Base-by-base conservation (phyloP, 352 stramenopile species). In the Proteromonas lacertae region DNA sequence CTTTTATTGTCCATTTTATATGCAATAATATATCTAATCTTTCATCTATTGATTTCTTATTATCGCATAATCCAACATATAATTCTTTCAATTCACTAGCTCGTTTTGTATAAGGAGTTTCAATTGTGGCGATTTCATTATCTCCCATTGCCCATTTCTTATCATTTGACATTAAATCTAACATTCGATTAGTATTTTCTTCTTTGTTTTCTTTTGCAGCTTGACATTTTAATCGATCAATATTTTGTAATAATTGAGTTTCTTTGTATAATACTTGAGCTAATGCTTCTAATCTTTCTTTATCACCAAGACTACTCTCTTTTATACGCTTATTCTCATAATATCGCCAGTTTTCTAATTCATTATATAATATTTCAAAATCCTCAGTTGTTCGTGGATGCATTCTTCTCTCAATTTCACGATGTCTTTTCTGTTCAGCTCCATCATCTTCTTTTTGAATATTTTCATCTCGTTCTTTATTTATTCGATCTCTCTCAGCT, bases 141-240 rank as follows among this genome's bases (percentile, higher is more conserved):
- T 88, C 63, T 43, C 63, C 66, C 60, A 79, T 68, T 39, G 87
- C 63, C 74, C 74, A 90, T 31, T 73, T 53, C 47, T 87, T 86
- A 5, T 71, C 66, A 0, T 56, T 44, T 16, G 62, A 59, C 63
- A 90, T 76, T 40, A 70, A 69, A 33, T 74, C 45, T 16, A 90
- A 45, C 59, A 81, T 80, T 0, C 56, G 56, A 41, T 72, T 51
- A 32, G 81, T 64, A n/a, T 66, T 67, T 46, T 74, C 57, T 32
- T 64, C 66, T 21, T 57, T 59, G 36, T 76, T 79, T 22, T 53
- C 49, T 9, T 73, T 52, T 17, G 53, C 66, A 4, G 74, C 69
- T 4, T 58, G 64, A 23, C 66, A 40, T 44, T 83, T 86, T 0
- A 88, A 50, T 0, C 65, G 51, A 36, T 86, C 70, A 25, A 90